Base-by-base conservation (phyloP, 768 basidiomycete genomes). In the Suillus variegatus region DNA sequence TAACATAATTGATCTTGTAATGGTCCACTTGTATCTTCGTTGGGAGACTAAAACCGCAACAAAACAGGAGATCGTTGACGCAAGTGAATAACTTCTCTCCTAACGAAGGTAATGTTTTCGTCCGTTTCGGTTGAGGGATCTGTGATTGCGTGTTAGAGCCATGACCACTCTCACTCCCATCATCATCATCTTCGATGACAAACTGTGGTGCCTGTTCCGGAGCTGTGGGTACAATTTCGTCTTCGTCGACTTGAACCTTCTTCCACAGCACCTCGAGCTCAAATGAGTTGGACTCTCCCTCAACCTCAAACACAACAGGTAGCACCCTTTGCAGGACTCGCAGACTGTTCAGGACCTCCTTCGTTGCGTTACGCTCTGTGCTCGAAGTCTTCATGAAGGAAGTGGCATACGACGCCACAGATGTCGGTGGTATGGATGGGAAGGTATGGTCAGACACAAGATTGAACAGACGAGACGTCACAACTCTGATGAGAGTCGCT, bases 21-120 rank as follows among this genome's bases (percentile, higher is more conserved):
- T 90, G 89, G 72, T 92, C 89, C 57, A 88, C 85, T 74, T 93
- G 90, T 54, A 91, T 80, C 74, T 86, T 86, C 36, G 84, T 84
- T 10, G 97, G 93, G 10, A 98, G 79, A 0, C 95, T 97, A 71
- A 99, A 97, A 14, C 94, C 95, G 70, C 94, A 96, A 73, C 94
- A 95, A 76, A 97, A 99, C 46, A 97, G 74, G 13, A 98, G 82
- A 74, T 99, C 96, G 64, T 94, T 86, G 12, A 94, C 80, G 65
- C 89, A 88, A 70, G 83, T 86, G 68, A 97, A 91, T 25, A 98
- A 80, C 67, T 86, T 84, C 72, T 96, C 94, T 1, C 88, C 92
- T 5, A 97, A 78, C 20, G 92, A 91, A n/a, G 93, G 94, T 38
- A 88, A 74, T 16, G 78, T 79, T 72, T 83, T 85, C 72, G 77